phyloP scores from a whole-genome alignment of 2,329 filamentous ascomycete species.

The Ophiostoma sp. region DNA sequence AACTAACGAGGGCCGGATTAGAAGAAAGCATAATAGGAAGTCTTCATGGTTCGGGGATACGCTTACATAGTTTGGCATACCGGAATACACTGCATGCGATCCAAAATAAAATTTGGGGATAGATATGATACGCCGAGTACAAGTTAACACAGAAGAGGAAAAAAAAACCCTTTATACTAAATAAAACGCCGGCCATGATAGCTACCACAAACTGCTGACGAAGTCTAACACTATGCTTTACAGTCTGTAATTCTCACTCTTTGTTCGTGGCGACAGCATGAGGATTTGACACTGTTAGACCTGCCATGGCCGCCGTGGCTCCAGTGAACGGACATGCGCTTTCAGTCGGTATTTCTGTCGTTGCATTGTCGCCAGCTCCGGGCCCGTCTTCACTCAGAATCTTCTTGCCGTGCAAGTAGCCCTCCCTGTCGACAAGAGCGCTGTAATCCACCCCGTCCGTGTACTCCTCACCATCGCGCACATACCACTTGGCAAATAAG shows the following conservation, averaged over 20 bases:
- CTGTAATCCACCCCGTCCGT: constrained; percentile 42
- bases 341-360: neutral
- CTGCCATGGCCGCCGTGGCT: neutral
- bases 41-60: neutral
- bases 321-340: constrained; percentile 11
- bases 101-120: neutral
- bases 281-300: neutral
- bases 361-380: neutral
- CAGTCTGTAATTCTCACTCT: neutral
- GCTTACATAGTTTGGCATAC: neutral
- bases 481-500: constrained; percentile 77
- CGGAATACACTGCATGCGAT: neutral
- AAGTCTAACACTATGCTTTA: neutral
- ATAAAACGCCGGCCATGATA: neutral
- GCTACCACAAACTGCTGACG: neutral
- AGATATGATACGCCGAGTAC: neutral
- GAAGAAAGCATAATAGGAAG: neutral
- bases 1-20: constrained; percentile 4
- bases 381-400: constrained; percentile 37
- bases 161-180: neutral
- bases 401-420: constrained; percentile 59
- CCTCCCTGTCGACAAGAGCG: constrained; percentile 50
- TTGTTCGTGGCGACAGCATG: neutral
- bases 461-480: constrained; percentile 62
- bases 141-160: neutral